These are phyloP conservation scores for Cyathus striatus DNA, from an alignment of 768 basidiomycete genomes.

Conservation along the genomic window DNA sequence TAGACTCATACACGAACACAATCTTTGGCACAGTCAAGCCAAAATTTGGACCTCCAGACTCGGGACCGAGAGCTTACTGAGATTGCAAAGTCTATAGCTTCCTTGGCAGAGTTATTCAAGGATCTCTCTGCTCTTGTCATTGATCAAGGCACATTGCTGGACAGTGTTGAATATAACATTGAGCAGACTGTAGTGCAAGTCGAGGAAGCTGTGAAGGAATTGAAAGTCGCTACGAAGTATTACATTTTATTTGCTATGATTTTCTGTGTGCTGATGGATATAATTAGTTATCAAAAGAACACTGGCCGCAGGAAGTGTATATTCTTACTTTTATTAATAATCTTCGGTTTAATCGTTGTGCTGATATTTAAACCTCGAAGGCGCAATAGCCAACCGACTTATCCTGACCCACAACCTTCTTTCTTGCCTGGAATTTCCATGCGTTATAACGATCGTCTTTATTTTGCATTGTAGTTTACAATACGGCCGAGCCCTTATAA, in stretches of 20 bases:
- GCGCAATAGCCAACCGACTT: slow-evolving; percentile 28
- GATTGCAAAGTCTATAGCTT: slow-evolving; percentile 88
- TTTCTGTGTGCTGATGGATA: slow-evolving; percentile 2
- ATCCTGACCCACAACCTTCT: slow-evolving; percentile 16
- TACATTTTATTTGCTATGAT: slow-evolving; percentile 17
- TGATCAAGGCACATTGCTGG: slow-evolving; percentile 95
- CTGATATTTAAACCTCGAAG: slow-evolving; percentile 90
- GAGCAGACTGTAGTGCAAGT: slow-evolving; percentile 84
- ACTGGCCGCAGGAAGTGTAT: slow-evolving; percentile 93
- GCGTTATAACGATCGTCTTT: too few species aligned
- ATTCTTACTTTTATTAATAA: slow-evolving; percentile 84
- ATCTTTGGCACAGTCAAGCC: slow-evolving; percentile 33
- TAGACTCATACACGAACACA: slow-evolving; percentile 22
- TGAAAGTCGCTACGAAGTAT: slow-evolving; percentile 77
- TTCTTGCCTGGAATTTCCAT: too few species aligned
- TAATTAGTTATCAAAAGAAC: slow-evolving; percentile 82
- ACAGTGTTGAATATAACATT: slow-evolving; percentile 96
- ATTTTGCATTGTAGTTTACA: too few species aligned
- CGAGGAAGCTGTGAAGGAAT: slow-evolving; percentile 78
- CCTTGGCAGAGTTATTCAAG: slow-evolving; percentile 93
- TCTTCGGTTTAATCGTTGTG: slow-evolving; percentile 81
- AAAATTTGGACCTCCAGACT: slow-evolving; percentile 34
- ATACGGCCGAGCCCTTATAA: too few species aligned
- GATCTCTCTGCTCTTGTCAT: slow-evolving; percentile 91
- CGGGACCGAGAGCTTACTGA: slow-evolving; percentile 74